Percentiles rank a stretch among this genome's conserved stretches.
These are phyloP conservation scores for Cryptococcus sp. DNA, from an alignment of 1,284 basidiomycete species.

Conservation along the genomic window DNA sequence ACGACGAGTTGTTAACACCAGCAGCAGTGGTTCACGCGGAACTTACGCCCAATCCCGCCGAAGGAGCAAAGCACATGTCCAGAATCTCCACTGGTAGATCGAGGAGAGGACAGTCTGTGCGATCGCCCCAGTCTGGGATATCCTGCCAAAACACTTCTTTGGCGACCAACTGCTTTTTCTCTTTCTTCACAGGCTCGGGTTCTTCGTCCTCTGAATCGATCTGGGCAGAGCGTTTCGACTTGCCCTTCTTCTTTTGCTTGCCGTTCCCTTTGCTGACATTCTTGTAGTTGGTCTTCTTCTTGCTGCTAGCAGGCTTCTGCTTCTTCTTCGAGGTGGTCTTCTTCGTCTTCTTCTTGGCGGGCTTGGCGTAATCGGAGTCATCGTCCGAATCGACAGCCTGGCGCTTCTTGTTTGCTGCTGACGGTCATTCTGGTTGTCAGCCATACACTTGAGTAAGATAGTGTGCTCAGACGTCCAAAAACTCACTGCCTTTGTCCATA, in stretches of 20 bases:
- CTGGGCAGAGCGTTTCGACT: not conserved
- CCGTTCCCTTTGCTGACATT: slow-evolving; percentile 5
- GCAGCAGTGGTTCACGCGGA: not conserved
- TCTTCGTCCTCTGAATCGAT: not conserved
- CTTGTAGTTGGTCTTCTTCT: slow-evolving; percentile 1
- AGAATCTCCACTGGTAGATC: slow-evolving; percentile 25
- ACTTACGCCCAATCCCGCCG: slow-evolving; percentile 7
- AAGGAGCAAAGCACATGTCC: slow-evolving; percentile 26
- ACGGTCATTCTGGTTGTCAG: no score
- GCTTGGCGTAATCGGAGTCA: not conserved
- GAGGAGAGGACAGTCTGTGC: slow-evolving; percentile 24
- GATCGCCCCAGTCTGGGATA: slow-evolving; percentile 30
- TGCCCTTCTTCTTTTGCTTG: slow-evolving; percentile 4
- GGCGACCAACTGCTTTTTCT: slow-evolving; percentile 17
- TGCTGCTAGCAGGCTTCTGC: not conserved
- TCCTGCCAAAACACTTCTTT: slow-evolving; percentile 26
- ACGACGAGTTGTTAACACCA: not conserved
- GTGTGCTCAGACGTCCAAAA: no score
- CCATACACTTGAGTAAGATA: no score
- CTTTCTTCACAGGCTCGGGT: slow-evolving; percentile 3
- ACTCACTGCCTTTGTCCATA: no score
- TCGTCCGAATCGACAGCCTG: not conserved
- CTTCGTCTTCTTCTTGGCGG: slow-evolving; percentile 18
- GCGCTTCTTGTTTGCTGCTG: not conserved
- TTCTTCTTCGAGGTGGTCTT: slow-evolving; percentile 2